A percentile compares a stretch with the other conserved stretches of the same genome.
These are phyloP conservation scores for Camellia japonica DNA, from an alignment of 148 eudicot species.

Conservation along the genomic window DNA sequence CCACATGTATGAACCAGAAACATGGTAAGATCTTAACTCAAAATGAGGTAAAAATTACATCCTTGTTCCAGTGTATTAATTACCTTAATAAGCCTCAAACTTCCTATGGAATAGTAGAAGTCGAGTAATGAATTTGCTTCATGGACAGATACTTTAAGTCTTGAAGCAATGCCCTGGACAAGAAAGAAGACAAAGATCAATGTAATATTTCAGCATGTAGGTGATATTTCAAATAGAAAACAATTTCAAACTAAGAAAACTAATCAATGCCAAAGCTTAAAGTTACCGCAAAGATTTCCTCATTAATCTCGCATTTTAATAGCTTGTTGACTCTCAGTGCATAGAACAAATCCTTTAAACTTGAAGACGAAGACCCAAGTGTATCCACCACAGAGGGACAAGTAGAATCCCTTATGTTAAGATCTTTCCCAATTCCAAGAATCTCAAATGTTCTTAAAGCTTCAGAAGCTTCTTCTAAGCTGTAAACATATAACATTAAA, in stretches of 20 bases:
- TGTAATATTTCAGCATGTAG: background rate
- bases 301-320: constrained; percentile 56
- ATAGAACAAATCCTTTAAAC: constrained; percentile 62
- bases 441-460: constrained; percentile 72
- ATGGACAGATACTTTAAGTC: constrained; percentile 52
- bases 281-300: constrained; percentile 51
- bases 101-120: constrained; percentile 68
- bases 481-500: constrained; percentile 24
- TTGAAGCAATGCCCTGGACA: constrained; percentile 52
- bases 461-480: constrained; percentile 76
- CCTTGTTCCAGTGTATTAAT: background rate
- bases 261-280: background rate
- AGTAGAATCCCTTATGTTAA: constrained; percentile 43
- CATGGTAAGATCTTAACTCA: background rate
- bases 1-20: background rate
- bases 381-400: constrained; percentile 56
- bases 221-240: background rate
- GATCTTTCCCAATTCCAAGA: constrained; percentile 56
- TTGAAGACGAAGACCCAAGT: constrained; percentile 49
- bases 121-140: constrained; percentile 63
- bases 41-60: background rate
- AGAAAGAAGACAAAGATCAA: constrained; percentile 2
- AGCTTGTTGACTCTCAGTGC: constrained; percentile 57
- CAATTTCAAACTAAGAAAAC: background rate
- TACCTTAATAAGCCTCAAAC: constrained; percentile 78